Base-by-base conservation (phyloP, 768 basidiomycete species). In the Suillus paluster region DNA sequence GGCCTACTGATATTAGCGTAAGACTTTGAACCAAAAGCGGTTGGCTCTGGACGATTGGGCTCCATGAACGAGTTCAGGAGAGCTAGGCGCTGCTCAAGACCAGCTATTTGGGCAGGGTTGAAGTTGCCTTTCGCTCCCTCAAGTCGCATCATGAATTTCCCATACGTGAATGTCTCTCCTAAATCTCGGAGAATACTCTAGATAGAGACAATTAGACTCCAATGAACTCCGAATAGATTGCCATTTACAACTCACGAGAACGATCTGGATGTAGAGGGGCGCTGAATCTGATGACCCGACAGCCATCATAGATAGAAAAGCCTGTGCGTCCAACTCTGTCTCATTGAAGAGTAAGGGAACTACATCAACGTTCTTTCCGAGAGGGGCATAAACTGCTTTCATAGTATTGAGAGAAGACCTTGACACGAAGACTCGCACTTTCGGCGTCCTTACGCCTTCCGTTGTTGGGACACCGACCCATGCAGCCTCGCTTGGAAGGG, bases 291-390 rank as follows among this genome's bases (percentile, higher is more conserved):
- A 81, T 0, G 81, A 80, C 3, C 78, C 81, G 6, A 87, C 76
- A 0, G 86, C 83, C 87, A 89, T 88, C 83, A 88, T 84, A 0
- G 85, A 85, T 46, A 88, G 67, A 59, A 88, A 83, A 0, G 87
- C 84, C 17, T 83, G 69, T 1, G 84, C 83, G 68, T 88, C 87
- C 0, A 88, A 76, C 63, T 88, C 87, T 3, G 75, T 70, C 58
- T 83, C 81, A 0, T 79, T 72, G 64, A 88, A 84, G 3, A 75
- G 67, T 7, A 89, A 67, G 0, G 86, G 83, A 60, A 79, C 72
- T 3, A 88, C 83, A 0, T 58, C 68, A 6, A 88, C 73, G 36
- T 79, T 74, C 0, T 64, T 58, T 2, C 83, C 82, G 9, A 86
- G 73, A 7, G 78, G 80, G 4, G 73, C 69, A 62, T 86, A 87